These are phyloP conservation scores for Cyclostephanos invisitatus DNA, from an alignment of 108 stramenopile genomes.

Conservation along the genomic window DNA sequence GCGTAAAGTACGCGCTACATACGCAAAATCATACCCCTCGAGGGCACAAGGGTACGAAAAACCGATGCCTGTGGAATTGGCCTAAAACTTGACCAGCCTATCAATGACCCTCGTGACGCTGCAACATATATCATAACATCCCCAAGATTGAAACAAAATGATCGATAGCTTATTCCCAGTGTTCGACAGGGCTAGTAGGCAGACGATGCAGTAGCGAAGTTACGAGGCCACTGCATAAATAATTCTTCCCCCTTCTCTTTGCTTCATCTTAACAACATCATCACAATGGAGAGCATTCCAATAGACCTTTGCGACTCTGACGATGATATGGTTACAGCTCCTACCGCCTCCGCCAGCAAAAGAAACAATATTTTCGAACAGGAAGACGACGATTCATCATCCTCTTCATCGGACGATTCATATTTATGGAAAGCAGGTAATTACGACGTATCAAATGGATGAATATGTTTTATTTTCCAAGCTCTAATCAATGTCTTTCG, in stretches of 20 bases:
- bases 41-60: too few species aligned
- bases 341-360: background rate
- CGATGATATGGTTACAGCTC: conserved; percentile 13
- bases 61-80: too few species aligned
- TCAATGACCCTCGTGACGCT: too few species aligned
- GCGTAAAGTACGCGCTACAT: too few species aligned
- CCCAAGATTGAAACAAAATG: too few species aligned
- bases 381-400: conserved; percentile 22
- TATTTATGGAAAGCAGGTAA: conserved; percentile 23
- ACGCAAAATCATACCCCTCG: too few species aligned
- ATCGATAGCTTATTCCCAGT: too few species aligned
- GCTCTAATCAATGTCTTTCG: conserved; percentile 10
- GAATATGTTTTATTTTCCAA: conserved; percentile 1
- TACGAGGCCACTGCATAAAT: background rate
- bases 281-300: conserved; percentile 13
- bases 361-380: background rate
- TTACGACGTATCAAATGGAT: background rate
- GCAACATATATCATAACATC: too few species aligned
- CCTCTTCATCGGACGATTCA: conserved; percentile 21
- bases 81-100: too few species aligned
- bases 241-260: background rate
- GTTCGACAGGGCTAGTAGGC: too few species aligned
- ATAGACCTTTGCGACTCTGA: conserved; percentile 45
- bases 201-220: too few species aligned
- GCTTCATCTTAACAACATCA: background rate